phyloP scores from a whole-genome alignment of 768 basidiomycete genomes.

The Pisolithus orientalis region DNA sequence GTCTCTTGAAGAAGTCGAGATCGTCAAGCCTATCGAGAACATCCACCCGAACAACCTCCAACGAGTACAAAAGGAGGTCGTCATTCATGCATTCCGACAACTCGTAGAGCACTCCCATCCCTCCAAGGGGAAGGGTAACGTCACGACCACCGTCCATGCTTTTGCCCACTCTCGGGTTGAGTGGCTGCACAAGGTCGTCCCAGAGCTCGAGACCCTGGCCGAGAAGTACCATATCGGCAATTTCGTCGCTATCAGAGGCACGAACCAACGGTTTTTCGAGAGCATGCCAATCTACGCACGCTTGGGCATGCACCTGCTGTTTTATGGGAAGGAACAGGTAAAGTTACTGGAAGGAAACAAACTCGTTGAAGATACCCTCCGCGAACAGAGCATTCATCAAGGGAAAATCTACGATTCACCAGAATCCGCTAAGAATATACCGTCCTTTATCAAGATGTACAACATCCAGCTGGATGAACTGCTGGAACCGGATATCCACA shows the following conservation, averaged over 20 bases:
- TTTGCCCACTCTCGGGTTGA: conserved; percentile 28
- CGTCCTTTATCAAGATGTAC: conserved; percentile 52
- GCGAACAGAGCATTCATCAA: conserved; percentile 50
- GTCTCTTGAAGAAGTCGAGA: neutral
- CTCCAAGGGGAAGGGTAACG: conserved; percentile 10
- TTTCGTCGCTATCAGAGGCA: conserved; percentile 45
- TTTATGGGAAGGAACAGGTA: conserved; percentile 48
- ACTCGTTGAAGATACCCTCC: conserved; percentile 43
- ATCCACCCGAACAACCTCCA: conserved; percentile 15
- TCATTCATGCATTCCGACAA: conserved; percentile 14
- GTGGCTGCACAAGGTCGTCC: conserved; percentile 43
- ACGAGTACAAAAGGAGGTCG: conserved; percentile 12
- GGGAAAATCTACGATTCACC: conserved; percentile 51
- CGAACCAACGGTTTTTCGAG: conserved; percentile 55
- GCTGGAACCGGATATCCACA: conserved; percentile 49
- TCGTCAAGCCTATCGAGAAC: conserved; percentile 26
- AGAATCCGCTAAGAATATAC: conserved; percentile 45
- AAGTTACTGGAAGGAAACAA: conserved; percentile 41
- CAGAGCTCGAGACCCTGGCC: conserved; percentile 51
- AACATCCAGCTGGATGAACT: conserved; percentile 53
- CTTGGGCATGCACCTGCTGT: conserved; percentile 74
- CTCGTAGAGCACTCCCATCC: conserved; percentile 16
- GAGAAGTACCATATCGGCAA: conserved; percentile 52
- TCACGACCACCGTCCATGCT: conserved; percentile 26
- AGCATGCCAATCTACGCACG: conserved; percentile 68